Percentiles rank a stretch among this genome's conserved stretches.
Conservation (phyloP, 2,329 filamentous ascomycete species). For the Microsporum audouinii region DNA sequence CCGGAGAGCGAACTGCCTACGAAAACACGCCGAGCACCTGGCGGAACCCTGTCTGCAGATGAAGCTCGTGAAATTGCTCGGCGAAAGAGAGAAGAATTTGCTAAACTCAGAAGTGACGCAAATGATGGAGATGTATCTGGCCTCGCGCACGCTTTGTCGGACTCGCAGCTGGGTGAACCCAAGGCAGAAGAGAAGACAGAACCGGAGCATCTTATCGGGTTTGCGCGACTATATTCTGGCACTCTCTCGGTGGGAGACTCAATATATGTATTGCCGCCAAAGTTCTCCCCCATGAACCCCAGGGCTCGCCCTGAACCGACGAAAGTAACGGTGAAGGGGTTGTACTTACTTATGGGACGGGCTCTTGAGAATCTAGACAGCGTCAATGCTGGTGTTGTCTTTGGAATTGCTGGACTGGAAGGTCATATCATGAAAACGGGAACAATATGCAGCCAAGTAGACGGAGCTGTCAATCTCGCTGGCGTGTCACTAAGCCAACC, state of each 20-base stretch:
- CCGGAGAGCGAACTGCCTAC: conserved; percentile 84
- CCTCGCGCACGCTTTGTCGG: conserved; percentile 50
- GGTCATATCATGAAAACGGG: conserved; percentile 93
- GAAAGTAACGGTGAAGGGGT: conserved; percentile 70
- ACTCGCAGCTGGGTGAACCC: conserved; percentile 46
- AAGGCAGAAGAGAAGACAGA: conserved; percentile 51
- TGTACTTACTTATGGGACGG: conserved; percentile 94
- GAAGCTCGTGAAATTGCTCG: conserved; percentile 81
- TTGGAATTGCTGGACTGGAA: conserved; percentile 85
- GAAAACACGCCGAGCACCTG: conserved; percentile 55
- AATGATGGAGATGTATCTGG: conserved; percentile 40
- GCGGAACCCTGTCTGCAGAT: conserved; percentile 62
- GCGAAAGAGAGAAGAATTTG: conserved; percentile 80
- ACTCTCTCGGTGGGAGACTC: conserved; percentile 79
- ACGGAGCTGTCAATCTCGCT: conserved; percentile 80
- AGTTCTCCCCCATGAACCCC: conserved; percentile 74
- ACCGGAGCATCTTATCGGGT: conserved; percentile 82
- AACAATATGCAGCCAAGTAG: conserved; percentile 76
- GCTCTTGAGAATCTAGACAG: conserved; percentile 69
- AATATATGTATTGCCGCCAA: conserved; percentile 82
- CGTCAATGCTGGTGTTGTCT: conserved; percentile 87
- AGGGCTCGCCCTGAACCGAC: conserved; percentile 61
- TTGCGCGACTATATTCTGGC: conserved; percentile 87
- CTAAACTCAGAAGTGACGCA: conserved; percentile 58
- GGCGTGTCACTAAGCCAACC: conserved; percentile 70